Percentiles rank a stretch among this genome's conserved stretches.
phyloP scores from a whole-genome alignment of 768 basidiomycete species.

The Suillus discolor region DNA sequence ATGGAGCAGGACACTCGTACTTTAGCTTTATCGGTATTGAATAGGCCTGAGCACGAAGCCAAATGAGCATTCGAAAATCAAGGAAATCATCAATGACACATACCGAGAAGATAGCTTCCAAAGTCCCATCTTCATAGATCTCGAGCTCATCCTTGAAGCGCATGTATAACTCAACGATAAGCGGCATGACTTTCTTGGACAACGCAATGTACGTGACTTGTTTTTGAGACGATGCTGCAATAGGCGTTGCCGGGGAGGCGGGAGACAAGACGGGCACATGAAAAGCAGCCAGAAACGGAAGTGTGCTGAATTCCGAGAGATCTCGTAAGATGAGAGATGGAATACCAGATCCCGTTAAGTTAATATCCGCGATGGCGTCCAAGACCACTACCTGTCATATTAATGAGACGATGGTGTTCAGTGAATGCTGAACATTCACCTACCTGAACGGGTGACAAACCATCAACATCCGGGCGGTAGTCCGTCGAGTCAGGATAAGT shows the following conservation, averaged over 20 bases:
- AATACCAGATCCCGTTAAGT: conserved; percentile 59
- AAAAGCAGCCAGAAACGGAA: conserved; percentile 87
- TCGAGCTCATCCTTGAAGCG: conserved; percentile 38
- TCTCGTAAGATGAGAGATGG: conserved; percentile 81
- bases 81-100: conserved; percentile 23
- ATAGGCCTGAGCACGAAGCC: conserved; percentile 58
- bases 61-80: neutral
- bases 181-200: conserved; percentile 87
- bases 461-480: conserved; percentile 87
- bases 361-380: conserved; percentile 67
- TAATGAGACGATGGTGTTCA: conserved; percentile 4
- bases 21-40: conserved; percentile 92
- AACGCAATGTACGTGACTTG: conserved; percentile 88
- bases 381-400: conserved; percentile 64
- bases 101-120: conserved; percentile 83
- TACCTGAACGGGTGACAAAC: conserved; percentile 79
- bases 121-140: conserved; percentile 64
- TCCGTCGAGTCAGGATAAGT: conserved; percentile 85
- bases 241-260: conserved; percentile 15
- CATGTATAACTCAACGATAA: conserved; percentile 76
- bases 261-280: conserved; percentile 34
- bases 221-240: conserved; percentile 42
- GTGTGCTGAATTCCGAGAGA: conserved; percentile 79
- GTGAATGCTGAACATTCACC: conserved; percentile 10
- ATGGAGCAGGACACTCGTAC: conserved; percentile 91